Base-by-base conservation (phyloP, 2,329 filamentous ascomycete species). In the Aspergillus melleus region DNA sequence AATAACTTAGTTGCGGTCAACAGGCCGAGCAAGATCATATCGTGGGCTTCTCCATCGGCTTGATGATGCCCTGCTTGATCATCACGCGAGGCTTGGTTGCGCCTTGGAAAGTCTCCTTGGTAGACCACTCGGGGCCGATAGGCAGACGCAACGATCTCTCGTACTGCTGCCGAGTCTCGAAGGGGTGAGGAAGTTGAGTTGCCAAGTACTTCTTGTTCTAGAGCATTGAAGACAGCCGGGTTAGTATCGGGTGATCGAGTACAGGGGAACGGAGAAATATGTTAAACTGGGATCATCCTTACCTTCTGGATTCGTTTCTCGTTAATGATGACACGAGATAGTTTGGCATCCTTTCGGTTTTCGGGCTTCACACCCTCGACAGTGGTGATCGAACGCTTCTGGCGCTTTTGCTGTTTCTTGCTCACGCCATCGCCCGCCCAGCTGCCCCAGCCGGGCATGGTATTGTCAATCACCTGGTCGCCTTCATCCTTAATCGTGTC, bases 101-200 rank as follows among this genome's bases (percentile, higher is more conserved):
- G 68, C 90, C 87, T 81, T 98, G 93, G 84, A 95, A 95, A 14
- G 90, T 92, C 80, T 92, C 88, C 84, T 96, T 97, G n/a, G 94
- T 98, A 67, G 88, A 88, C 93, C 94, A 99, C 77, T 99, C 94
- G 16, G 90, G 91, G 1, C 95, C 95, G 61, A 98, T 86, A 1
- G 95, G 95, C 66, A 97, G 79, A 49, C 94, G 84, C 60, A 98
- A 80, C 64, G 90, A 90, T 54, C 94, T 83, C 81, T 99, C 95
- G 78, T 98, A 98, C 81, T 97, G 92, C 71, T 90, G 85, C 67
- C 84, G 85, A 29, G 85, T 91, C 81, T 97, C 94, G 76, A 92
- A 98, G n/a, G 88, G 88, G 77, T 96, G 91, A 53, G 95, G 95
- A 54, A 99, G 81, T 68, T 87, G 86, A 9, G 88, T 87, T 19